Evolutionary conservation across 148 eudicot species (phyloP), one percentile per base, ranked within the genome.

Genomic region (Hydrangea macrophylla): DNA sequence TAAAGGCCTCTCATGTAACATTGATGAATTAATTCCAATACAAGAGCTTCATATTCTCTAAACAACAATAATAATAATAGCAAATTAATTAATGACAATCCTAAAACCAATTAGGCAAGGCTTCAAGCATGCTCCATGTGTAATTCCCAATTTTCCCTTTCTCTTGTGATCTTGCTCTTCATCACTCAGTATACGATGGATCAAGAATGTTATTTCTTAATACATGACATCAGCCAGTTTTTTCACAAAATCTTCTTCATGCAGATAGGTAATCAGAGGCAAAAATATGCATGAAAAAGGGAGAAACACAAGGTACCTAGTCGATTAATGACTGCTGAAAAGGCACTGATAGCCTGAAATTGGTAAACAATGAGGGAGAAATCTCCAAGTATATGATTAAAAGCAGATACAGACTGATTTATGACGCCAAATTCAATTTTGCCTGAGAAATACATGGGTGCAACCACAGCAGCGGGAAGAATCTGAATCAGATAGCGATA

Each of bases 361-460:
- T 93, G 98, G 77, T 85, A 93, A 39, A 93, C 85, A 58, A 93
- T 83, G 74, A 93, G 92, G 66, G 98, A 90, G 72, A 93, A 83
- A 82, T 93, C 98, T 74, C 98, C 98, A 80, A 93, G 96, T 62
- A 92, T 92, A 81, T 93, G 98, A 73, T 90, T 93, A 64, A 93
- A 93, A 37, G 98, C 98, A 56, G 98, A 93, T 31, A 88, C 92
- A 39, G 97, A 93, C 67, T 93, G 98, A 72, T 90, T 93, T 67
- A 93, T 93, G 68, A 93, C 98, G 18, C 98, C 98, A 80, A 93
- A 93, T 73, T 93, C 98, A 70, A 93, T 90, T 84, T 93, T 93
- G 63, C 98, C 98, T 33, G 98, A 83, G 77, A 93, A 93, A 68
- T 80, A 93, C 98, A 93, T 83, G 59, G 98, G 98, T 31, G 98